A percentile compares a stretch with the other conserved stretches of the same genome.
These are phyloP conservation scores for Debaryomyces sp. DNA, from an alignment of 1,139 yeast genomes.

Conservation along the genomic window DNA sequence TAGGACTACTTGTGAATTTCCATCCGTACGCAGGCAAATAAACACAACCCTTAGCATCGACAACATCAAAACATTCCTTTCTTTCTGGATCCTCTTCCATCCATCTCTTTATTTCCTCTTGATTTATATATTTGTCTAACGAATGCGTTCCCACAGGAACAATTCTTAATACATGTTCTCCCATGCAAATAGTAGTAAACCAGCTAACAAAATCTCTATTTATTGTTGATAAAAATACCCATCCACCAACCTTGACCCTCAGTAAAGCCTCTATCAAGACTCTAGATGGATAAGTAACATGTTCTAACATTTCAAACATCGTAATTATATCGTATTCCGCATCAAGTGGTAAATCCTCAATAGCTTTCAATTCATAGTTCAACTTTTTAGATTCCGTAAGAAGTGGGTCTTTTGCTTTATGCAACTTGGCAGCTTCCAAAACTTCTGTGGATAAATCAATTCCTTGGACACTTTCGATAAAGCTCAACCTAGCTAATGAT, in stretches of 20 bases:
- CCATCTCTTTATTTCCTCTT: slow-evolving; percentile 72
- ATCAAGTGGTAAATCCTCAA: slow-evolving; percentile 55
- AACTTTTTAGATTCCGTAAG: slow-evolving; percentile 47
- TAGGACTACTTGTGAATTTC: slow-evolving; percentile 62
- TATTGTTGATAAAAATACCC: slow-evolving; percentile 86
- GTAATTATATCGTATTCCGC: slow-evolving; percentile 76
- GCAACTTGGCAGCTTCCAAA: slow-evolving; percentile 74
- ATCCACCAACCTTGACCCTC: slow-evolving; percentile 77
- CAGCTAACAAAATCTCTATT: slow-evolving; percentile 88
- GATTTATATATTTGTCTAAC: slow-evolving; percentile 80
- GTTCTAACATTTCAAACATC: slow-evolving; percentile 93
- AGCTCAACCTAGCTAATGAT: slow-evolving; percentile 76
- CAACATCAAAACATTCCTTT: slow-evolving; percentile 55
- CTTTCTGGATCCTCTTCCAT: slow-evolving; percentile 37
- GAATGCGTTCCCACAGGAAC: slow-evolving; percentile 96
- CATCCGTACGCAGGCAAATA: slow-evolving; percentile 87
- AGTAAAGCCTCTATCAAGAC: slow-evolving; percentile 68
- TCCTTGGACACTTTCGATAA: slow-evolving; percentile 68
- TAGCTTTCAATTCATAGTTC: slow-evolving; percentile 57
- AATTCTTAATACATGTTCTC: slow-evolving; percentile 73
- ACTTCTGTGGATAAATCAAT: slow-evolving; percentile 87
- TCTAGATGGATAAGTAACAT: slow-evolving; percentile 80
- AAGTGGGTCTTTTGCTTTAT: slow-evolving; percentile 65
- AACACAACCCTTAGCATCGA: slow-evolving; percentile 73
- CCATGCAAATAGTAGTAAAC: slow-evolving; percentile 92